These are phyloP conservation scores for Xanthoconium stramineum DNA, from an alignment of 768 basidiomycete genomes.

Conservation along the genomic window DNA sequence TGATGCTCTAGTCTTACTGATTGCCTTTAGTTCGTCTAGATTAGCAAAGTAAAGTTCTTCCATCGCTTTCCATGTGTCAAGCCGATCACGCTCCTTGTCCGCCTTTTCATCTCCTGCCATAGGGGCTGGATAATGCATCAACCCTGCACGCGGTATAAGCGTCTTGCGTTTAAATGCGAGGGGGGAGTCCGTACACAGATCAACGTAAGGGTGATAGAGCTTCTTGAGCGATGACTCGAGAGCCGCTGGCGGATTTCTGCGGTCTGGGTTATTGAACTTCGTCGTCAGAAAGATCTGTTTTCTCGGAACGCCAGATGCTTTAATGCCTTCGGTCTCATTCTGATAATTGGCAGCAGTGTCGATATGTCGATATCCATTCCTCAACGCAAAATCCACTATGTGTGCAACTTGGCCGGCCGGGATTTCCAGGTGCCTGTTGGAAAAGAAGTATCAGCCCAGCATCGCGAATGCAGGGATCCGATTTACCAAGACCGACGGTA, in stretches of 20 bases:
- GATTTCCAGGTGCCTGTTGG: constrained; percentile 75
- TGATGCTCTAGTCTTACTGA: too few relatives aligned
- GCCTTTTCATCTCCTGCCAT: constrained; percentile 55
- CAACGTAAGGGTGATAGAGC: constrained; percentile 71
- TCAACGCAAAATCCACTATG: constrained; percentile 74
- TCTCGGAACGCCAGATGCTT: constrained; percentile 66
- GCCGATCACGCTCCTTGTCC: constrained; percentile 27
- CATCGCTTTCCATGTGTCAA: too few relatives aligned
- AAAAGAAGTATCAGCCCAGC: background rate
- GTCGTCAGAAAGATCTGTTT: constrained; percentile 55
- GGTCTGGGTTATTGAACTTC: constrained; percentile 46
- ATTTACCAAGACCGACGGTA: constrained; percentile 61
- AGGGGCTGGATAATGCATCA: constrained; percentile 67
- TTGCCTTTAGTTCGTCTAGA: too few relatives aligned
- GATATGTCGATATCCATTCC: constrained; percentile 69
- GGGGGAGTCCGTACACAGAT: constrained; percentile 54
- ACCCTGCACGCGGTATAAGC: constrained; percentile 34
- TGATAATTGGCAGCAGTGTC: constrained; percentile 68
- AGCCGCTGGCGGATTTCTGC: constrained; percentile 49
- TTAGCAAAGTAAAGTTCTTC: too few relatives aligned
- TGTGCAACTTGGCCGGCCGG: constrained; percentile 60
- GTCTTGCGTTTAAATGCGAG: background rate
- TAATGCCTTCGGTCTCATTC: constrained; percentile 81
- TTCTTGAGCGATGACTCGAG: constrained; percentile 51
- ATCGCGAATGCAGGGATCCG: background rate